Percentiles rank a stretch among this genome's conserved stretches.
Conservation (phyloP, 306 rosid genomes). For the Hippophae gyantsensis region DNA sequence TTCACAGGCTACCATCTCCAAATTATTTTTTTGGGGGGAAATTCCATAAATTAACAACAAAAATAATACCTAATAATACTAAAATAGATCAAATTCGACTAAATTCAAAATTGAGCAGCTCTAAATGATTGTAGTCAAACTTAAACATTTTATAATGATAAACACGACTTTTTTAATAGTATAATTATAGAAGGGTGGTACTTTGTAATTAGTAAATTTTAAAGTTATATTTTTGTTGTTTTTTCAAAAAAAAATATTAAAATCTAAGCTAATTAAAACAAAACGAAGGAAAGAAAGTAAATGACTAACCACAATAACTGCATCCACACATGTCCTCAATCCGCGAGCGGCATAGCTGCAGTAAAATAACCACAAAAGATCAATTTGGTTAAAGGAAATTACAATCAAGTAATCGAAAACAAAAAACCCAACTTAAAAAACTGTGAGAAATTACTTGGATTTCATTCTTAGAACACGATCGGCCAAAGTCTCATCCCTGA, state of each 20-base stretch:
- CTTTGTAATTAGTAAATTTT: too few species aligned
- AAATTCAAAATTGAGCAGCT: too few species aligned
- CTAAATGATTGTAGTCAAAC: too few species aligned
- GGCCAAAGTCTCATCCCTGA: constrained; percentile 37
- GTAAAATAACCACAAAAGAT: not conserved
- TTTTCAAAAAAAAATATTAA: not conserved
- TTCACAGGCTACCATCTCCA: too few species aligned
- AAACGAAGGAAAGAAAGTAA: not conserved
- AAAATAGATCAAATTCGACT: too few species aligned
- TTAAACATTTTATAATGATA: too few species aligned
- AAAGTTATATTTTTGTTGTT: too few species aligned
- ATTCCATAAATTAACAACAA: too few species aligned
- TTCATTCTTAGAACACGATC: constrained; percentile 47
- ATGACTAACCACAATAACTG: constrained; percentile 62
- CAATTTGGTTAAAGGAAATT: not conserved
- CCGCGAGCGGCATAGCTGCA: constrained; percentile 64
- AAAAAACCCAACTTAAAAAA: not conserved
- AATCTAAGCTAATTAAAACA: not conserved
- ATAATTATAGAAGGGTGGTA: too few species aligned
- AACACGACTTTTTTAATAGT: too few species aligned
- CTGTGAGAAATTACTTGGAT: constrained; percentile 38
- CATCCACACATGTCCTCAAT: constrained; percentile 64
- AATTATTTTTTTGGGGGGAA: too few species aligned
- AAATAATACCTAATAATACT: too few species aligned
- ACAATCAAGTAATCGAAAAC: not conserved